Evolutionary conservation across 108 stramenopile genomes (phyloP), one percentile per base, ranked within the genome.

Genomic region (Nannochloropsis gaditana): DNA sequence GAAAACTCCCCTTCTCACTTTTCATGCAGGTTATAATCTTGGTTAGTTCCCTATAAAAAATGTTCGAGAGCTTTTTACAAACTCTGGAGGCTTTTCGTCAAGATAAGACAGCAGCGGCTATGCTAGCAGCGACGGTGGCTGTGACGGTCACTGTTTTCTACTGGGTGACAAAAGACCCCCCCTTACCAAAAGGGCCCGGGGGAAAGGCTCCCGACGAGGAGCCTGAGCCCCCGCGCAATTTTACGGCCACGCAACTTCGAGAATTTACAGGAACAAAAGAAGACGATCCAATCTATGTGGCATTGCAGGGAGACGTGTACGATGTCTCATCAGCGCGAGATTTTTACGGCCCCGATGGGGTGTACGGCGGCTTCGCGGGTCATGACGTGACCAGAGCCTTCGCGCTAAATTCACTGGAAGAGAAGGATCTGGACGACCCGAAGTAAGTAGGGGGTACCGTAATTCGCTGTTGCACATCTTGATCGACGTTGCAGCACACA

Each of bases 361-460:
- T 94, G 3, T 98, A 98, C 87, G 94, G 93, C 88, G 45, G 90
- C 11, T 99, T 99, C 90, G 95, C 97, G 9, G 98, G 98, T n/a
- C 93, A 94, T 80, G 98, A 99, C 83, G 95, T 95, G 84, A 95
- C 96, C 11, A 93, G 92, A 19, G 96, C 96, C 9, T 90, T 99
- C 83, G 97, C 98, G 17, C 96, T 94, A 83, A 95, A 96, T 93
- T 93, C 93, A 80, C 95, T 99, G 87, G 96, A 96, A 43, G 91
- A 93, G 9, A 91, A 89, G 9, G 92, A 93, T 31, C 85, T 98
- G 44, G 94, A 95, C 89, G 92, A 94, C 85, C 59, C 59, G 45
- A 88, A 80, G 87, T 87, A 44, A 50, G 9, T 73, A 8, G n/a
- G n/a, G 31, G 31, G 31, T 31, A 31, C 31, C 31, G 0, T 31